Base-by-base conservation (phyloP, 148 eudicot genomes). In the Rhododendron mucronatum region DNA sequence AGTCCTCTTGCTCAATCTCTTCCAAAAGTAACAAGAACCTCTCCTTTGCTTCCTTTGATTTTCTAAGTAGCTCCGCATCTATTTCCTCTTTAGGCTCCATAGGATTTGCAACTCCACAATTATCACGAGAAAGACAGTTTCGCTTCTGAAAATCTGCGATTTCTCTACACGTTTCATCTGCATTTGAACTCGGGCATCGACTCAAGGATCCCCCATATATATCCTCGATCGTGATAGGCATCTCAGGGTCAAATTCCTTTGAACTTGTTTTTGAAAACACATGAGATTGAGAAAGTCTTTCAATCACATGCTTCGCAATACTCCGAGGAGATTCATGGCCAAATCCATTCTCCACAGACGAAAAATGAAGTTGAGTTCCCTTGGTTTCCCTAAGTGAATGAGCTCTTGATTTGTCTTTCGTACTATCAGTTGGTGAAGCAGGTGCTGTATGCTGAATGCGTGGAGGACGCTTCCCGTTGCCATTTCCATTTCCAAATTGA, bases 301-400 rank as follows among this genome's bases (percentile, higher is more conserved):
- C 98, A 65, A 92, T 91, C 83, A 96, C 98, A 91, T 91, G 94
- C 87, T 93, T 96, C 86, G 99, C 98, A 83, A 94, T 90, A 80
- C 93, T 93, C 89, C 89, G 87, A 23, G 97, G 96, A 65, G 95
- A 95, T 80, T 89, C 98, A 85, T 89, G 92, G 67, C 84, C 90
- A 89, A 85, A 86, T 53, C 91, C 93, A 69, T 86, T 87, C 87
- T 94, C 96, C 51, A 84, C 87, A 69, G 97, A 91, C 37, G 93
- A 84, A 85, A 87, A 78, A 81, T 87, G 69, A 76, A 69, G 83
- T 51, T 89, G 92, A 44, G 90, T 86, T 86, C 91, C 93, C 83
- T 86, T 91, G 18, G 84, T 41, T 81, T 89, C 93, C 87, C 93
- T 90, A 53, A 89, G 92, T 35, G 93, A 91, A 53, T 85, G 94